These are phyloP conservation scores for Sordariomycetes sp. DNA, from an alignment of 2,329 filamentous ascomycete genomes.

Conservation along the genomic window DNA sequence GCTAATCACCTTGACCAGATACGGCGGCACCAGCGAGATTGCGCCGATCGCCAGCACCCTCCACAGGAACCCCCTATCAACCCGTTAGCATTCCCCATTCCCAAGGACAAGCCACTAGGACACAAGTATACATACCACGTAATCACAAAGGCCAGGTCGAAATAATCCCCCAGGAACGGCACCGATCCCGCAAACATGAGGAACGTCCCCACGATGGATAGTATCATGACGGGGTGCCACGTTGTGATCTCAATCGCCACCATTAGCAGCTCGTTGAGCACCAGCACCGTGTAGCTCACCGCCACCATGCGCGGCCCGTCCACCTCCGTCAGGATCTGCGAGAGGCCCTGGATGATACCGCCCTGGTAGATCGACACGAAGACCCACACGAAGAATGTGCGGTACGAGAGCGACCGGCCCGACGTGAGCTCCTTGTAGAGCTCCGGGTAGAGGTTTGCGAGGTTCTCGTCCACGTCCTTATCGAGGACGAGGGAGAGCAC, in stretches of 20 bases:
- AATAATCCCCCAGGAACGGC: conserved; percentile 83
- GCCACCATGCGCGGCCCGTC: conserved; percentile 70
- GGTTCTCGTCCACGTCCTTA: conserved; percentile 84
- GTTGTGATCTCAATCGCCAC: conserved; percentile 93
- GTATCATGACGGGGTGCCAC: conserved; percentile 90
- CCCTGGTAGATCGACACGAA: conserved; percentile 92
- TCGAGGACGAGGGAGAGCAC: conserved; percentile 92
- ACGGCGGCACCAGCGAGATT: conserved; percentile 76
- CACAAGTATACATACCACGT: conserved; percentile 42
- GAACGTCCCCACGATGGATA: conserved; percentile 73
- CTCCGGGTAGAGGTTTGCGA: conserved; percentile 92
- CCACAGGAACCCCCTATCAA: conserved; percentile 70
- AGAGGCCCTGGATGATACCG: conserved; percentile 87
- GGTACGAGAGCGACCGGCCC: conserved; percentile 77
- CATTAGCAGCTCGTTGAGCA: conserved; percentile 95
- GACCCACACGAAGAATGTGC: conserved; percentile 96
- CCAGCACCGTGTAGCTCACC: conserved; percentile 82
- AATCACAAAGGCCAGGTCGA: conserved; percentile 70
- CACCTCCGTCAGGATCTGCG: conserved; percentile 75
- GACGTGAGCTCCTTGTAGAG: conserved; percentile 95
- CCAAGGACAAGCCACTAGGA: neutral
- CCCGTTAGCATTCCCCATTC: conserved; percentile 9
- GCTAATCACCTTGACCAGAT: conserved; percentile 74
- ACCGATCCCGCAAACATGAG: conserved; percentile 70
- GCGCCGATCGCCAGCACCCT: conserved; percentile 69